Evolutionary conservation across 2,329 filamentous ascomycete species (phyloP).

Genomic region (Colletotrichum musicola): DNA sequence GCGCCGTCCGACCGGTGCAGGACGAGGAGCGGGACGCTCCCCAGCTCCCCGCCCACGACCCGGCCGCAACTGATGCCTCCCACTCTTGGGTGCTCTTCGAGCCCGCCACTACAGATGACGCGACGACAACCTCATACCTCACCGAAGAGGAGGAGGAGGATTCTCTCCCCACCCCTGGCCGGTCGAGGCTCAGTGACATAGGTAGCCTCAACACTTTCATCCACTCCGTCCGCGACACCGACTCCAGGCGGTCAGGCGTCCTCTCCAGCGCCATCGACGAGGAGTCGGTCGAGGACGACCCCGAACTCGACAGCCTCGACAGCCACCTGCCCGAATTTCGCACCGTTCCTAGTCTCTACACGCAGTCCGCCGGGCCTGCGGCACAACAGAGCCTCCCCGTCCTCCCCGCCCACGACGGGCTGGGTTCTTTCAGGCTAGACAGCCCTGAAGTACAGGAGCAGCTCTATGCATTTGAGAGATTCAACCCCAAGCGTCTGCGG

Average conservation of each 20-base stretch:
- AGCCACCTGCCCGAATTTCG: conserved; percentile 92
- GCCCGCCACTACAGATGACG: conserved; percentile 72
- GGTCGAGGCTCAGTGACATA: conserved; percentile 82
- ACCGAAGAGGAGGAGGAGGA: conserved; percentile 76
- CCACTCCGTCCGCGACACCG: conserved; percentile 67
- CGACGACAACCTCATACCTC: conserved; percentile 73
- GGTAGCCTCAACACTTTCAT: conserved; percentile 81
- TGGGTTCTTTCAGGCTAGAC: conserved; percentile 84
- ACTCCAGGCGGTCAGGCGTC: conserved; percentile 55
- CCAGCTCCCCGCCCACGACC: conserved; percentile 38
- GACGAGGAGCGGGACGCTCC: conserved; percentile 55
- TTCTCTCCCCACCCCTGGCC: conserved; percentile 74
- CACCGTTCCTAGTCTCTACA: conserved; percentile 64
- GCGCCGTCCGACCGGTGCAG: conserved; percentile 57
- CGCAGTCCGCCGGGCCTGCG: conserved; percentile 54
- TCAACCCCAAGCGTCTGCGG: conserved; percentile 78
- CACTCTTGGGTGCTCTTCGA: conserved; percentile 98
- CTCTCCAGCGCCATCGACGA: conserved; percentile 53
- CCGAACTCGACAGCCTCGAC: conserved; percentile 92
- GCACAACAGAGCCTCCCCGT: conserved; percentile 74
- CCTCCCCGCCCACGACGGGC: conserved; percentile 91
- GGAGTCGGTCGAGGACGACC: conserved; percentile 70
- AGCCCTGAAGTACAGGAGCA: conserved; percentile 79
- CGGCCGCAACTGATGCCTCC: conserved; percentile 64
- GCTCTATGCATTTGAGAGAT: conserved; percentile 88